These are phyloP conservation scores for Collybiopsis confluens DNA, from an alignment of 768 basidiomycete species.

Conservation along the genomic window DNA sequence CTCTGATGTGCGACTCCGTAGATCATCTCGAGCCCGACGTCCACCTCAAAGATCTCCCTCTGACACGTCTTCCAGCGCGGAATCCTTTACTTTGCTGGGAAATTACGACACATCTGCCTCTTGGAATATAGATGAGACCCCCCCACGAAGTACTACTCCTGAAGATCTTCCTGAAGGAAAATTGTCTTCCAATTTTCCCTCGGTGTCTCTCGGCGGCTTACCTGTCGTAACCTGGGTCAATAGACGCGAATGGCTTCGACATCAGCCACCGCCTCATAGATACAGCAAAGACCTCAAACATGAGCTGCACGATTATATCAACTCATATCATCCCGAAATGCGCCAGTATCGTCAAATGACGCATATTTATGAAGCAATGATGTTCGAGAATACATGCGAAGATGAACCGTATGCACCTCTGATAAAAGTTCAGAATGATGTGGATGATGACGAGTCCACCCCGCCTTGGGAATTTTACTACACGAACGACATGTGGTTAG, in stretches of 20 bases:
- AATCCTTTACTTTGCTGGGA: no score
- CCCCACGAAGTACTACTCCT: neutral
- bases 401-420: conserved; percentile 69
- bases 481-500: conserved; percentile 77
- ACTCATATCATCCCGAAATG: conserved; percentile 38
- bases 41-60: no score
- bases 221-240: neutral
- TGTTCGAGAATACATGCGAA: conserved; percentile 56
- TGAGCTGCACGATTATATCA: conserved; percentile 60
- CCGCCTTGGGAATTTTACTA: conserved; percentile 89
- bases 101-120: no score
- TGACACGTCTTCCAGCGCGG: no score
- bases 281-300: neutral
- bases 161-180: neutral
- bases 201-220: neutral
- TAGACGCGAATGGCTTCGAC: neutral
- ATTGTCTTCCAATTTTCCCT: neutral
- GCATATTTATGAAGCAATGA: conserved; percentile 58
- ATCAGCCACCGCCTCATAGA: neutral
- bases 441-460: conserved; percentile 55
- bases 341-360: conserved; percentile 41
- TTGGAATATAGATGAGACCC: neutral
- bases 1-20: no score
- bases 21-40: no score
- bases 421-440: conserved; percentile 62